phyloP scores from a whole-genome alignment of 371 early-diverging fungal genomes.

The Chytridiales sp. region DNA sequence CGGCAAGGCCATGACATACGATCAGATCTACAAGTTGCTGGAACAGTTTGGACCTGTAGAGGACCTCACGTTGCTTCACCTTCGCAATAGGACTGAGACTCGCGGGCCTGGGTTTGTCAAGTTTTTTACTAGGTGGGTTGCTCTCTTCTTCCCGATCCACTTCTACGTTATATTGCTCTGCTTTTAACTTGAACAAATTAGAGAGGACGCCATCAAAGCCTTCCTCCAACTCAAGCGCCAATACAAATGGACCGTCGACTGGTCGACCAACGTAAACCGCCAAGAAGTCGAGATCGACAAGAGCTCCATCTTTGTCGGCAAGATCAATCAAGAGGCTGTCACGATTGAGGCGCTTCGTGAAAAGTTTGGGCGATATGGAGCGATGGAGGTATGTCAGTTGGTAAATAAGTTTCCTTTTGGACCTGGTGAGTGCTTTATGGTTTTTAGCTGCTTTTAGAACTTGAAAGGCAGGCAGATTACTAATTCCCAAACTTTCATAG shows the following conservation, averaged over 20 bases:
- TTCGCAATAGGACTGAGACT: constrained; percentile 37
- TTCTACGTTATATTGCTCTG: no score
- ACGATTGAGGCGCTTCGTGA: constrained; percentile 47
- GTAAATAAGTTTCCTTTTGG: constrained; percentile 26
- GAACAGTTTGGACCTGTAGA: constrained; percentile 66
- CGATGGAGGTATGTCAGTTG: constrained; percentile 49
- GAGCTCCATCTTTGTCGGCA: constrained; percentile 65
- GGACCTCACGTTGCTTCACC: constrained; percentile 60
- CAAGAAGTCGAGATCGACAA: constrained; percentile 50
- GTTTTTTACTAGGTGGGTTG: constrained; percentile 60
- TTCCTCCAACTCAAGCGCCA: constrained; percentile 32
- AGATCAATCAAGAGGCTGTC: constrained; percentile 53
- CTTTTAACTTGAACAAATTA: no score
- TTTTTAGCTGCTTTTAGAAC: background rate
- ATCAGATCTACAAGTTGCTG: constrained; percentile 41
- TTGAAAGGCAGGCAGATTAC: background rate
- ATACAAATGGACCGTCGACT: constrained; percentile 54
- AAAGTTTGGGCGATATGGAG: constrained; percentile 61
- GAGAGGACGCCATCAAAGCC: constrained; percentile 77
- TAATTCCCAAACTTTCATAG: background rate
- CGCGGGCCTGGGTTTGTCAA: constrained; percentile 68
- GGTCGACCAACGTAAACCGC: constrained; percentile 40
- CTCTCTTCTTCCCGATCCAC: no score
- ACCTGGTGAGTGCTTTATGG: no score
- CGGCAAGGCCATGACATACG: no score